phyloP scores from a whole-genome alignment of 192 early-diverging fungal genomes.

The Gonapodya sp. region DNA sequence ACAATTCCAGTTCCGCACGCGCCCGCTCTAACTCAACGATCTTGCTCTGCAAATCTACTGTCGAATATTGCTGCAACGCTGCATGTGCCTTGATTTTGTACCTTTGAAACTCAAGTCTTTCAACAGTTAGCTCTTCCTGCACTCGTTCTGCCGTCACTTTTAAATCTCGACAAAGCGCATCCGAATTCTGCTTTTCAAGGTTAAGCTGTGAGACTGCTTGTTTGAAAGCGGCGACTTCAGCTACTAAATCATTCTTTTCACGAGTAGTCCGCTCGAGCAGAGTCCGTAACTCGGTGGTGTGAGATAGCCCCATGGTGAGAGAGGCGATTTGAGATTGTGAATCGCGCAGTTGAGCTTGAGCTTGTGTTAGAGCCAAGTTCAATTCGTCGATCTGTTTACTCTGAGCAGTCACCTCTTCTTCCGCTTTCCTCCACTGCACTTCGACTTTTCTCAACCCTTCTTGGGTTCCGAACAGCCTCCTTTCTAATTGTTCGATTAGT shows the following conservation, averaged over 20 bases:
- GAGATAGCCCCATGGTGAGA: neutral
- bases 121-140: neutral
- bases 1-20: neutral
- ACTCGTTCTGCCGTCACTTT: neutral
- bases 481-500: neutral
- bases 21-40: neutral
- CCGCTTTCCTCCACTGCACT: neutral
- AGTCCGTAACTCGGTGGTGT: neutral
- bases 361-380: neutral
- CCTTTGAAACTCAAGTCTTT: conserved; percentile 4
- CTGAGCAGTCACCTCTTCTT: neutral
- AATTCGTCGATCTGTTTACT: neutral
- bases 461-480: neutral
- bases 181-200: neutral
- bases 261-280: neutral
- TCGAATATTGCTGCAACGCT: neutral
- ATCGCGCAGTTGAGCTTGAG: neutral
- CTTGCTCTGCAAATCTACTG: neutral
- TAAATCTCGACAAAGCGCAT: neutral
- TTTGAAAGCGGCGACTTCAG: neutral
- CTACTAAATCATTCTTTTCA: neutral
- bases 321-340: neutral
- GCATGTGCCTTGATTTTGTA: neutral
- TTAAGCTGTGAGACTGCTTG: neutral
- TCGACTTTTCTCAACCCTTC: neutral